Evolutionary conservation across 1,139 yeast species (phyloP), one percentile per base, ranked within the genome.

Genomic region (Debaryomyces psychrophilus): DNA sequence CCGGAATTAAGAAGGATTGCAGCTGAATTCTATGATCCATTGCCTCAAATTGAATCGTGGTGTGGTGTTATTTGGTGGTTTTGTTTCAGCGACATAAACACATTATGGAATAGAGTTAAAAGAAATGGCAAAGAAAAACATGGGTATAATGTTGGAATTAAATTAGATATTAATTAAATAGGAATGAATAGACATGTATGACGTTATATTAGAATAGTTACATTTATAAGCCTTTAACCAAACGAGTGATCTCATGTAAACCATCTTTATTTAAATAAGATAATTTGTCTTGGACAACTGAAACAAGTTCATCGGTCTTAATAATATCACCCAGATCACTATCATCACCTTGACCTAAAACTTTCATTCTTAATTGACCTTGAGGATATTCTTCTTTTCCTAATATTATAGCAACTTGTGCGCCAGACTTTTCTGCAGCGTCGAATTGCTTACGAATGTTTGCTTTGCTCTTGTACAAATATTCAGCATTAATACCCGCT

Each of bases 371-470:
- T 47, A 92, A 76, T 54, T 86, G 78, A 26, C 97, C 97, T 57
- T 81, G 82, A 20, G 83, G 81, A 59, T 71, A 90, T 68, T 93
- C 99, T 65, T 92, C 97, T 67, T 93, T 95, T 58, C 99, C 99
- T 49, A 93, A 76, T 55, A 93, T 93, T 36, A 93, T 96, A 4
- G 95, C 97, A 44, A 90, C 61, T 49, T 92, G 85, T 57, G 96
- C 90, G 33, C 97, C 98, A 2, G 90, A 76, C 68, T 90, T 90
- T 59, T 93, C 99, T 38, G 99, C 98, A 45, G 97, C 95, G 59
- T 92, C 98, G 55, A 93, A 93, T 71, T 93, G 99, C 67, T 92
- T 93, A 65, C 96, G 87, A 50, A 90, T 87, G 65, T 93, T 93
- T 46, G 96, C 96, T 72, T 93, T 93, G 47, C 88, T 79, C 70